Evolutionary conservation across 768 basidiomycete species (phyloP).

Genomic region (Calocera viscosa): DNA sequence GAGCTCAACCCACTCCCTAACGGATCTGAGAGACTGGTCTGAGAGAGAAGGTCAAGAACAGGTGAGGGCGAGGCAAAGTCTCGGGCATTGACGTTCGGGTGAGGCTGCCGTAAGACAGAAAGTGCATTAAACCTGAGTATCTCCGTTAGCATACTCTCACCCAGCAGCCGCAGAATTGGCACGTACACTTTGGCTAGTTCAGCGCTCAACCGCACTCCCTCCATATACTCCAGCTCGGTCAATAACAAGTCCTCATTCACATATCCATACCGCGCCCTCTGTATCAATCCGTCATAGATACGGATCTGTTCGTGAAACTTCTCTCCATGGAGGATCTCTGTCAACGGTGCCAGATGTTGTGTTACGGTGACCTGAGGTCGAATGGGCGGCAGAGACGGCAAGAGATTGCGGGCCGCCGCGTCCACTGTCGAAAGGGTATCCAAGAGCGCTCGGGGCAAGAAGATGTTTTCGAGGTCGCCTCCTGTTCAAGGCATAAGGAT

Average conservation of each 20-base stretch:
- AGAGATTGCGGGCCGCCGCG: background rate
- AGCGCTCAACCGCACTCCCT: background rate
- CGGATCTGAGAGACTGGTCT: background rate
- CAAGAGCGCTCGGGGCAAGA: background rate
- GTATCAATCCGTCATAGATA: background rate
- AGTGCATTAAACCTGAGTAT: background rate
- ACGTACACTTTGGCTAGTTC: conserved; percentile 2
- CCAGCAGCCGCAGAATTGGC: background rate
- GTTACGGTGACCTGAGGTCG: background rate
- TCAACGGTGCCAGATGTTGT: background rate
- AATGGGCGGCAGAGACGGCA: background rate
- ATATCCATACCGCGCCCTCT: conserved; percentile 2
- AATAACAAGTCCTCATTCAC: background rate
- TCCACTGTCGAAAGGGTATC: background rate
- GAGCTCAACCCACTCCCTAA: background rate
- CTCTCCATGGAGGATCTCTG: background rate
- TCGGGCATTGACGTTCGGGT: background rate
- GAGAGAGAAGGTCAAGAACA: background rate
- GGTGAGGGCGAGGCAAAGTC: background rate
- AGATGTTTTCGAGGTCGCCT: background rate
- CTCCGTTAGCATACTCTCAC: background rate
- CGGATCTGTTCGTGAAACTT: conserved; percentile 4
- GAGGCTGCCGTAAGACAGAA: background rate
- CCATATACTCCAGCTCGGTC: background rate
- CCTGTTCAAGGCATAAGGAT: background rate